Conservation (phyloP, 1,284 basidiomycete species). For the Heterobasidion parviporum region DNA sequence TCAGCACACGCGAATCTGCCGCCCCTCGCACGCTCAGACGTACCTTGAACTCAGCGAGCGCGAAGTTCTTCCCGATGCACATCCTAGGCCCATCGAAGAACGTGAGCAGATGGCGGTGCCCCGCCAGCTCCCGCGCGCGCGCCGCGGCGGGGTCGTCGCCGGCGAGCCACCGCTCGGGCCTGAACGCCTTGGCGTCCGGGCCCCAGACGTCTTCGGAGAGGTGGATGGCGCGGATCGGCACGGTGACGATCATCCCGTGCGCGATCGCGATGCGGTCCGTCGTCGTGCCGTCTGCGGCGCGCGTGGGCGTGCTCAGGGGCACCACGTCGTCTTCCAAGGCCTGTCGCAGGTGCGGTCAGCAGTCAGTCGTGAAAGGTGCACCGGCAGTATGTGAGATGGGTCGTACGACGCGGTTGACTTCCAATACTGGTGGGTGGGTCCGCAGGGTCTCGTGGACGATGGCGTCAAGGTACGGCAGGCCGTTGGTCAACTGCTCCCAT, state of each 20-base stretch:
- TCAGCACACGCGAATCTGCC: too few species aligned
- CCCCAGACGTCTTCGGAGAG: constrained; percentile 40
- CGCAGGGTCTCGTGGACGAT: constrained; percentile 22
- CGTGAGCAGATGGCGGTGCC: constrained; percentile 31
- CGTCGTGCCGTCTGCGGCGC: constrained; percentile 26
- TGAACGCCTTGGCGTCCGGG: constrained; percentile 18
- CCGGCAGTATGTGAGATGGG: background rate
- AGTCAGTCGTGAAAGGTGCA: background rate
- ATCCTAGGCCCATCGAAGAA: constrained; percentile 31
- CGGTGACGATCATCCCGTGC: constrained; percentile 34
- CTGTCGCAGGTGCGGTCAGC: constrained; percentile 1
- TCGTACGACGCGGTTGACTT: constrained; percentile 14
- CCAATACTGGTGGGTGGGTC: constrained; percentile 15
- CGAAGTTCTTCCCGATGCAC: constrained; percentile 34
- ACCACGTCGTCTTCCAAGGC: constrained; percentile 42
- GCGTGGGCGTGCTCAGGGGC: constrained; percentile 36
- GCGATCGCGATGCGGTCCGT: constrained; percentile 32
- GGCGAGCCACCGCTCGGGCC: constrained; percentile 20
- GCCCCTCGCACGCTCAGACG: background rate
- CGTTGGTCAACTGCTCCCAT: background rate
- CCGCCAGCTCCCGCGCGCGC: constrained; percentile 28
- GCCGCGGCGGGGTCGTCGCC: constrained; percentile 12
- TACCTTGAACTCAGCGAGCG: constrained; percentile 9
- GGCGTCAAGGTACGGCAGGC: constrained; percentile 14
- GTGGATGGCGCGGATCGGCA: constrained; percentile 37